These are phyloP conservation scores for Astraeus odoratus DNA, from an alignment of 768 basidiomycete species.

Conservation along the genomic window DNA sequence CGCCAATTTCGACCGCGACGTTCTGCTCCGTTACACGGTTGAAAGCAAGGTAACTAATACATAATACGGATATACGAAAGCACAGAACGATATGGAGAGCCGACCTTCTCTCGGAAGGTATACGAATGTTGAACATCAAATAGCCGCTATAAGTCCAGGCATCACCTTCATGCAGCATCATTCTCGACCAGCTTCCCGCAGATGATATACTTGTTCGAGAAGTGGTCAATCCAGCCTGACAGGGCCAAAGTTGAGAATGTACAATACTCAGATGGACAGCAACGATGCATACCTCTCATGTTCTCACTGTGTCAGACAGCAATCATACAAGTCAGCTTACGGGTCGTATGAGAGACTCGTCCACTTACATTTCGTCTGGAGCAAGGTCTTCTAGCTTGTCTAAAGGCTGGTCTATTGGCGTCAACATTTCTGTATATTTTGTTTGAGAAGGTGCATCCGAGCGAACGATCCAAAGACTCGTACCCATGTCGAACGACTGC, in stretches of 20 bases:
- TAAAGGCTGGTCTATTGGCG: conserved; percentile 76
- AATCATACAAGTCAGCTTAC: conserved; percentile 4
- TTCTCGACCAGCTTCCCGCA: conserved; percentile 88
- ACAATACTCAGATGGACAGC: background rate
- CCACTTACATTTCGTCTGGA: conserved; percentile 75
- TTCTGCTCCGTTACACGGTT: no score
- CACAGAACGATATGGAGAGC: no score
- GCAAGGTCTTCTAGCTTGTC: conserved; percentile 79
- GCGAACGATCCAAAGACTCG: conserved; percentile 17
- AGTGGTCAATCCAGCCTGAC: conserved; percentile 89
- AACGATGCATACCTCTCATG: conserved; percentile 59
- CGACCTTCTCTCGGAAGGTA: no score
- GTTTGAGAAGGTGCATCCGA: background rate
- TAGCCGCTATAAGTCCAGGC: background rate
- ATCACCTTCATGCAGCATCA: conserved; percentile 33
- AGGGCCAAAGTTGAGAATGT: conserved; percentile 1
- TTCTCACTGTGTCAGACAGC: conserved; percentile 61
- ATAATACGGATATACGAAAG: conserved; percentile 10
- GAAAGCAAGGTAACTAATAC: conserved; percentile 2
- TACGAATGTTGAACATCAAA: background rate
- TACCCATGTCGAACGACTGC: conserved; percentile 91
- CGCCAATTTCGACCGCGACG: no score
- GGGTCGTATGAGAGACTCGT: background rate
- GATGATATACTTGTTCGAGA: conserved; percentile 85
- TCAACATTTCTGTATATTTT: conserved; percentile 70